These are phyloP conservation scores for Trichosporon coremiiforme DNA, from an alignment of 1,284 basidiomycete genomes.

Conservation along the genomic window DNA sequence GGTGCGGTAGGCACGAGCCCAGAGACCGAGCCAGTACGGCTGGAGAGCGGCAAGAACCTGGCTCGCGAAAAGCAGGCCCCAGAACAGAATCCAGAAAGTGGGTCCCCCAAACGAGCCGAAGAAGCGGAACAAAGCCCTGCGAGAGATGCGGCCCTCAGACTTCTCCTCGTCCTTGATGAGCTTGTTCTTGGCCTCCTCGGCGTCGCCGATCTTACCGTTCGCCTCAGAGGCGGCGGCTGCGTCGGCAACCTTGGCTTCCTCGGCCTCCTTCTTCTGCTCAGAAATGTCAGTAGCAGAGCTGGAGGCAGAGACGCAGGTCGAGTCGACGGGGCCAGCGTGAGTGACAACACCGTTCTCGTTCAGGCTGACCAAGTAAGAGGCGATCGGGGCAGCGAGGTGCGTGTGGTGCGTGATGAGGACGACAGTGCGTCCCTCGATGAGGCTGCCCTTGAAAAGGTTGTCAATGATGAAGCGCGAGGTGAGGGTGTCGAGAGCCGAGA, in stretches of 20 bases:
- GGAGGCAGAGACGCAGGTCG: constrained; percentile 30
- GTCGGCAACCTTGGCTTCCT: constrained; percentile 49
- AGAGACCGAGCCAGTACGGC: constrained; percentile 65
- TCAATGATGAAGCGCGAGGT: constrained; percentile 76
- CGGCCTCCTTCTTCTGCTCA: constrained; percentile 47
- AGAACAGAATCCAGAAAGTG: constrained; percentile 55
- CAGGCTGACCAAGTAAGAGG: constrained; percentile 66
- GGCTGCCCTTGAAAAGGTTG: constrained; percentile 69
- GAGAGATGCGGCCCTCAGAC: constrained; percentile 61
- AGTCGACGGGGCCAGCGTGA: constrained; percentile 47
- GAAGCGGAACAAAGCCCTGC: constrained; percentile 56
- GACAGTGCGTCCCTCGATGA: constrained; percentile 69
- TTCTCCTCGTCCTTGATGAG: constrained; percentile 66
- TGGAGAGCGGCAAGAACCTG: constrained; percentile 56
- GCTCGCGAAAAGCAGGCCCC: constrained; percentile 42
- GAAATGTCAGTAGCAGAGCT: constrained; percentile 29
- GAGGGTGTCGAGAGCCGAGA: constrained; percentile 60
- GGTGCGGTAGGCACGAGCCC: constrained; percentile 63
- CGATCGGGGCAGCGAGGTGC: constrained; percentile 65
- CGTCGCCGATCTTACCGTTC: constrained; percentile 42
- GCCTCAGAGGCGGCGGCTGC: constrained; percentile 17
- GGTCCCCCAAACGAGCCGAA: constrained; percentile 56
- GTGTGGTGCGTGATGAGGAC: constrained; percentile 76
- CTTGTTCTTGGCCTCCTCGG: constrained; percentile 38
- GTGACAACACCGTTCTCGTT: constrained; percentile 60